These are phyloP conservation scores for Triglochin maritima DNA, from an alignment of 106 monocot genomes.

Conservation along the genomic window DNA sequence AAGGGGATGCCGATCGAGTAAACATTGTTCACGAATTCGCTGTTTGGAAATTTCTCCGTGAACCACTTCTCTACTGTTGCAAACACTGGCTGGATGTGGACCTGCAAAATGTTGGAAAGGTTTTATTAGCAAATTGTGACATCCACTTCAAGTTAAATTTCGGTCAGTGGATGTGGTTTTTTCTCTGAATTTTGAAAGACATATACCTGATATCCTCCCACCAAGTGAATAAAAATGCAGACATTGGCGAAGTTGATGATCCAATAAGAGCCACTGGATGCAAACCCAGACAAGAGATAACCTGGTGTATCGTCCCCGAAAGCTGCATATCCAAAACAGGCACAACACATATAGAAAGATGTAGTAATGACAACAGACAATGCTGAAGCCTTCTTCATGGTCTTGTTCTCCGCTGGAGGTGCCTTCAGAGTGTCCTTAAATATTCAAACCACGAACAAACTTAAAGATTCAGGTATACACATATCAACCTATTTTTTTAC, in stretches of 20 bases:
- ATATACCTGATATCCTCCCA: constrained; percentile 16
- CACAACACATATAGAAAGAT: constrained; percentile 2
- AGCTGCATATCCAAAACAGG: constrained; percentile 11
- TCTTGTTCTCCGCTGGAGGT: constrained; percentile 2
- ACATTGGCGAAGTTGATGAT: constrained; percentile 3
- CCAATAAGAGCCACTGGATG: constrained; percentile 6
- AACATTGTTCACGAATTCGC: neutral
- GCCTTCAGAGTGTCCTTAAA: constrained; percentile 6
- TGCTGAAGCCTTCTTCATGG: constrained; percentile 6
- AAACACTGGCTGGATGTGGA: constrained; percentile 36
- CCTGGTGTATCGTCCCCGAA: constrained; percentile 8
- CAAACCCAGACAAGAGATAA: constrained; percentile 5
- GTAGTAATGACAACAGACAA: neutral
- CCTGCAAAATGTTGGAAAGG: constrained; percentile 5
- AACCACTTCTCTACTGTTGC: constrained; percentile 24
- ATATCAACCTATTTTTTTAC: neutral
- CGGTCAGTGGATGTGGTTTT: too few species aligned
- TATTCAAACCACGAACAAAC: neutral
- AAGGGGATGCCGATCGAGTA: constrained; percentile 3
- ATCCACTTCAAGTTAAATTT: too few species aligned
- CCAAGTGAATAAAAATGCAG: constrained; percentile 3
- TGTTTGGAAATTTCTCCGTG: constrained; percentile 4
- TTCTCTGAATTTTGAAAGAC: too few species aligned
- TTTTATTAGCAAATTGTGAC: too few species aligned
- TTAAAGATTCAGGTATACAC: neutral